These are phyloP conservation scores for Ceratocystis harringtonii DNA, from an alignment of 2,329 filamentous ascomycete species.

Conservation along the genomic window DNA sequence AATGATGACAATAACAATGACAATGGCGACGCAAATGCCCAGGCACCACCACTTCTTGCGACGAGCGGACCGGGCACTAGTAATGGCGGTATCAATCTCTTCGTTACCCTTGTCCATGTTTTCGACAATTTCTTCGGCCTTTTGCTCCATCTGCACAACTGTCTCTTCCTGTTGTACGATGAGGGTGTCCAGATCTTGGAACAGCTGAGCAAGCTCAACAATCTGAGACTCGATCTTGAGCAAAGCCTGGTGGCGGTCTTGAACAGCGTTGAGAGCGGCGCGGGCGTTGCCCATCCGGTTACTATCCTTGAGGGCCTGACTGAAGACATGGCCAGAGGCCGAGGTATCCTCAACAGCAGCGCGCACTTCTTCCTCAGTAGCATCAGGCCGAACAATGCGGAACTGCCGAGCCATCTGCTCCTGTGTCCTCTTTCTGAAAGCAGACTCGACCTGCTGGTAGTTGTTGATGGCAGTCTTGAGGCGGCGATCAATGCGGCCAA, in stretches of 20 bases:
- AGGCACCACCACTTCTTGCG: slow-evolving; percentile 98
- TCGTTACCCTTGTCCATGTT: slow-evolving; percentile 76
- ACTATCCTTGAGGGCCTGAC: slow-evolving; percentile 69
- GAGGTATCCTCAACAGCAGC: slow-evolving; percentile 56
- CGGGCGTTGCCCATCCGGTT: slow-evolving; percentile 70
- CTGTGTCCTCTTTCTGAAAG: slow-evolving; percentile 65
- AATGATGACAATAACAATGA: slow-evolving; percentile 37
- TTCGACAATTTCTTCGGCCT: slow-evolving; percentile 69
- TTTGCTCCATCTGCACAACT: slow-evolving; percentile 68
- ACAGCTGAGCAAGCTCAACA: slow-evolving; percentile 71
- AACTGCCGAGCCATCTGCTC: slow-evolving; percentile 83
- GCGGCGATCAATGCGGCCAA: slow-evolving; percentile 63
- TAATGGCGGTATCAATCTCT: slow-evolving; percentile 67
- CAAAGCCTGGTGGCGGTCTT: slow-evolving; percentile 71
- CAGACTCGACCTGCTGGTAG: slow-evolving; percentile 66
- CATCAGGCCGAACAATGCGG: slow-evolving; percentile 72
- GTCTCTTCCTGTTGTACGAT: slow-evolving; percentile 75
- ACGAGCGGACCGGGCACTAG: slow-evolving; percentile 62
- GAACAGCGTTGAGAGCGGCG: slow-evolving; percentile 62
- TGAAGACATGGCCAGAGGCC: slow-evolving; percentile 65
- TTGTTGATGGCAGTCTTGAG: slow-evolving; percentile 67
- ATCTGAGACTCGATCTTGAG: slow-evolving; percentile 86
- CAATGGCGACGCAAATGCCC: slow-evolving; percentile 48
- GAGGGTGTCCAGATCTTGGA: slow-evolving; percentile 75
- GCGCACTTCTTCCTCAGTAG: slow-evolving; percentile 60